A percentile compares a stretch with the other conserved stretches of the same genome.
Conservation (phyloP, 495 filamentous ascomycete species). For the Xeromyces bisporus region DNA sequence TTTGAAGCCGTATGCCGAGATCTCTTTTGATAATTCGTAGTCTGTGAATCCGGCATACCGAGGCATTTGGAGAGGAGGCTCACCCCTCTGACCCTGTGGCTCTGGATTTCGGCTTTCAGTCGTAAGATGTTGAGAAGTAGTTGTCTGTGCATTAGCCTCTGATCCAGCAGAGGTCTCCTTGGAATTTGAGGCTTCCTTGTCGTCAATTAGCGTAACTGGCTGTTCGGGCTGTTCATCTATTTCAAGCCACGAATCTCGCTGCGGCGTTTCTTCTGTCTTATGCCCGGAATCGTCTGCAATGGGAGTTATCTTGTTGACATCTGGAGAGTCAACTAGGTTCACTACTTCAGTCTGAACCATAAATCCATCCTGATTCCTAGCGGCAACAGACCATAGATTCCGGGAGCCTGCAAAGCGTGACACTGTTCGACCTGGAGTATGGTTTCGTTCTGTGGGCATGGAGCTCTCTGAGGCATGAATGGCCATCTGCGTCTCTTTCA, state of each 20-base stretch:
- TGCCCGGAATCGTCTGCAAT: neutral
- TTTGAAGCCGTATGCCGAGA: constrained; percentile 59
- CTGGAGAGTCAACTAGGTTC: constrained; percentile 35
- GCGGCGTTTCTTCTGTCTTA: neutral
- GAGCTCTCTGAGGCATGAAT: constrained; percentile 41
- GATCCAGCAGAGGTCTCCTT: neutral
- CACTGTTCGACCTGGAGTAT: constrained; percentile 3
- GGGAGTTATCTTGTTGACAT: constrained; percentile 1
- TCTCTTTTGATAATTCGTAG: constrained; percentile 41
- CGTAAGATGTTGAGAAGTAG: neutral
- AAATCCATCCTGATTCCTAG: constrained; percentile 44
- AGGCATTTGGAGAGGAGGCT: constrained; percentile 26
- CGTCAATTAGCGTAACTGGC: constrained; percentile 4
- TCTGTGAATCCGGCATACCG: constrained; percentile 49
- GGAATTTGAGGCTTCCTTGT: neutral
- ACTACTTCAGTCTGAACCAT: constrained; percentile 40
- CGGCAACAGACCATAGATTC: constrained; percentile 51
- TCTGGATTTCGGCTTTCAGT: neutral
- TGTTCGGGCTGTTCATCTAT: constrained; percentile 17
- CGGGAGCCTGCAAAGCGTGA: constrained; percentile 15
- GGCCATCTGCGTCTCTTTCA: constrained; percentile 53
- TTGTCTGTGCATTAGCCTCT: neutral
- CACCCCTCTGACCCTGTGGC: constrained; percentile 1
- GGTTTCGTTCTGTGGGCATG: neutral
- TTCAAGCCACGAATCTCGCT: constrained; percentile 14